These are phyloP conservation scores for Colletotrichum sp. DNA, from an alignment of 2,329 filamentous ascomycete genomes.

Conservation along the genomic window DNA sequence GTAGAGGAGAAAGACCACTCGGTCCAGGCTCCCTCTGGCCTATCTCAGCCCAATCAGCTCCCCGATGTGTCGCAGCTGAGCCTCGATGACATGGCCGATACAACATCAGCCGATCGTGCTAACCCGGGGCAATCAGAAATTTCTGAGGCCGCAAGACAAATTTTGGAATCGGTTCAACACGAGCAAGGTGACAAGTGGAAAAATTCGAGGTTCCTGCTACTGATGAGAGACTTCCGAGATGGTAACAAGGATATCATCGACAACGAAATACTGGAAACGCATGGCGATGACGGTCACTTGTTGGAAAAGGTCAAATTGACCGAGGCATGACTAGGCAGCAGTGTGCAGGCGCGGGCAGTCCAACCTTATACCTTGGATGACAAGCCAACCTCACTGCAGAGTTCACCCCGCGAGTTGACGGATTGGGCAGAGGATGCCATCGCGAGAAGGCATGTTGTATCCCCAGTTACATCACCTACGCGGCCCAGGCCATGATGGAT, in stretches of 20 bases:
- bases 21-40: background rate
- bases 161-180: conserved; percentile 47
- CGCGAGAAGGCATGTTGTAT: background rate
- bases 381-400: background rate
- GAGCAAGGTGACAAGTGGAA: conserved; percentile 52
- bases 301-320: background rate
- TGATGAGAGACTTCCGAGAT: conserved; percentile 51
- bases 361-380: background rate
- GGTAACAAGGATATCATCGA: conserved; percentile 48
- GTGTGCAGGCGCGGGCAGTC: background rate
- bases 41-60: background rate
- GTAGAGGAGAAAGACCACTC: background rate
- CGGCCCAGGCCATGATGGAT: background rate
- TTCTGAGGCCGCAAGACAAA: conserved; percentile 45
- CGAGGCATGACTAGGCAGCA: background rate
- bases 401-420: background rate
- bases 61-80: background rate
- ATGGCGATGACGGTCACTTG: background rate
- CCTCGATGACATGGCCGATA: background rate
- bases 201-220: conserved; percentile 47
- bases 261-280: conserved; percentile 41
- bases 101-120: background rate
- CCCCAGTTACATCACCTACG: background rate
- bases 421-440: background rate
- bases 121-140: conserved; percentile 30